Conservation (phyloP, 345 rosid species). For the Melaleuca alternifolia region DNA sequence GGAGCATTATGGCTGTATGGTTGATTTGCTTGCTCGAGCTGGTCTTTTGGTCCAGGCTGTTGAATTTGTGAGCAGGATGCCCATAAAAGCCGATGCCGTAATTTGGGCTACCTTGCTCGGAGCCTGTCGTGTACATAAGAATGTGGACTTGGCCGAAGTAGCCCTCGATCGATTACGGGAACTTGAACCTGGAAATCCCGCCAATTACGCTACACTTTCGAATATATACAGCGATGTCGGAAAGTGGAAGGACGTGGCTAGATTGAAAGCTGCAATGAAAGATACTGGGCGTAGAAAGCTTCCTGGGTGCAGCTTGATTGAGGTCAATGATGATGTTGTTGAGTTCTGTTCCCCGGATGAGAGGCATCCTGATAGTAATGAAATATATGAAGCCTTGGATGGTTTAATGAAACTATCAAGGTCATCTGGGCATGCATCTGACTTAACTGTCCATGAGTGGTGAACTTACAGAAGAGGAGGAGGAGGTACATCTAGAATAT, state of each 20-base stretch:
- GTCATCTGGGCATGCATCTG: conserved; percentile 14
- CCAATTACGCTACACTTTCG: conserved; percentile 62
- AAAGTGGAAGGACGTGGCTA: conserved; percentile 64
- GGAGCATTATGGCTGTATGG: conserved; percentile 85
- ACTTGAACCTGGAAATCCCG: conserved; percentile 67
- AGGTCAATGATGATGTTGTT: conserved; percentile 40
- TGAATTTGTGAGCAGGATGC: conserved; percentile 60
- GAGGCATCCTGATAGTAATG: conserved; percentile 45
- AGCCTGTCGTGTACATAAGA: conserved; percentile 64
- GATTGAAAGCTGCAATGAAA: conserved; percentile 67
- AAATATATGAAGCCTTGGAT: conserved; percentile 35
- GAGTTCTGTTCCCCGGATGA: conserved; percentile 74
- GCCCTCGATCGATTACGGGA: conserved; percentile 47
- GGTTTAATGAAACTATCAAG: conserved; percentile 30
- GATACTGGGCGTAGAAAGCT: conserved; percentile 63
- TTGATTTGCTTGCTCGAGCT: conserved; percentile 69
- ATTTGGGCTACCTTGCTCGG: conserved; percentile 80
- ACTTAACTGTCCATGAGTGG: conserved; percentile 5
- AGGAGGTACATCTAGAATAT: neutral
- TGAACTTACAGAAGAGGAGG: neutral
- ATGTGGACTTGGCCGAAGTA: conserved; percentile 60
- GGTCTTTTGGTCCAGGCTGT: conserved; percentile 63
- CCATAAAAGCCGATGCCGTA: conserved; percentile 61
- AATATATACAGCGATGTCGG: conserved; percentile 66
- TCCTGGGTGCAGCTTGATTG: conserved; percentile 79